A percentile compares a stretch with the other conserved stretches of the same genome.
Evolutionary conservation across 768 basidiomycete species (phyloP).

Genomic region (Termitomyces sp.): DNA sequence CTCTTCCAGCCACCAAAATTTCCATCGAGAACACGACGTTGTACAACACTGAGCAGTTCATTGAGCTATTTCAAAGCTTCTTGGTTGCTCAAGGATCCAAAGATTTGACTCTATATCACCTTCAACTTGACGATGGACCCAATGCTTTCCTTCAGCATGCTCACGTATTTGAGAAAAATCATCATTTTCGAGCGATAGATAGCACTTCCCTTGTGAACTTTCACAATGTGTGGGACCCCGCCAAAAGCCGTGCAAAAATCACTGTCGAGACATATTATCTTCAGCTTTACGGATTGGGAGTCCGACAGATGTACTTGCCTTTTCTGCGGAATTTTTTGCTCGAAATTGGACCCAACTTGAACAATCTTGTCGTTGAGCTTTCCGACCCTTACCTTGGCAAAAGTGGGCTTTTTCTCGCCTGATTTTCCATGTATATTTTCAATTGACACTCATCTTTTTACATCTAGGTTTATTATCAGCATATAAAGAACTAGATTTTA

Average conservation of each 20-base stretch:
- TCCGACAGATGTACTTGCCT: neutral
- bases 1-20: neutral
- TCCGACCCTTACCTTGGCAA: neutral
- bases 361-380: neutral
- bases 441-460: neutral
- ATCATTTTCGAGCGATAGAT: neutral
- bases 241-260: neutral
- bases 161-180: neutral
- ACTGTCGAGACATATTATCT: neutral
- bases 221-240: neutral
- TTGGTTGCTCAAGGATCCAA: neutral
- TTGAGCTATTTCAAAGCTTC: neutral
- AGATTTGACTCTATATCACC: neutral
- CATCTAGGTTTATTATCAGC: neutral
- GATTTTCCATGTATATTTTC: neutral
- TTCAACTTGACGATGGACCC: neutral
- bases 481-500: neutral
- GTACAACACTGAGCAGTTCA: neutral
- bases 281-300: neutral
- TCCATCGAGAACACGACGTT: neutral
- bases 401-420: neutral
- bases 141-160: neutral
- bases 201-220: neutral
- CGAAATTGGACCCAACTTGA: neutral
- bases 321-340: neutral